phyloP scores from a whole-genome alignment of 2,329 filamentous ascomycete genomes.

The Calonectria honghensis region DNA sequence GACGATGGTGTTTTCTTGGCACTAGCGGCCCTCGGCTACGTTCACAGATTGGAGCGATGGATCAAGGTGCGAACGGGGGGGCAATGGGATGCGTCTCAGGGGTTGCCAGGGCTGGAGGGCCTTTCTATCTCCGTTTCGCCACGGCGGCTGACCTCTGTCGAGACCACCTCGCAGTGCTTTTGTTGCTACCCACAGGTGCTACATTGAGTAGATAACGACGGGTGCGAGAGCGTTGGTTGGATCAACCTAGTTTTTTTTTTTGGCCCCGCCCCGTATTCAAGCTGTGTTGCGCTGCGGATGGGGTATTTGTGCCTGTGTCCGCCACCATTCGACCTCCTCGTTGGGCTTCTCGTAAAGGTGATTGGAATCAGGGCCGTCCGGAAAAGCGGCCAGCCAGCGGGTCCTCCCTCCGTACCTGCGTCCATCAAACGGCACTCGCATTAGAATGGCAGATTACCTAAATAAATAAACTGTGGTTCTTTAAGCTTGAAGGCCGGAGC shows the following conservation, averaged over 20 bases:
- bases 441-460: constrained; percentile 38
- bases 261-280: constrained; percentile 21
- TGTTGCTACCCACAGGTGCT: constrained; percentile 7
- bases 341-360: background rate
- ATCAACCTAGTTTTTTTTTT: background rate
- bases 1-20: constrained; percentile 25
- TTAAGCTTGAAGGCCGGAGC: constrained; percentile 28
- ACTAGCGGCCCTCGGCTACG: constrained; percentile 3
- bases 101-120: constrained; percentile 18
- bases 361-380: background rate
- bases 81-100: constrained; percentile 32
- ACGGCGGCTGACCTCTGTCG: constrained; percentile 1
- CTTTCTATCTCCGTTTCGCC: constrained; percentile 9
- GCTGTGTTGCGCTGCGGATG: constrained; percentile 24
- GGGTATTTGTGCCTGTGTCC: background rate
- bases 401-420: constrained; percentile 30
- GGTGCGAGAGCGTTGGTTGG: constrained; percentile 19
- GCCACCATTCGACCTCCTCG: background rate
- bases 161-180: background rate
- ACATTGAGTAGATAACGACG: constrained; percentile 8
- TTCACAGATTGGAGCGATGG: constrained; percentile 30
- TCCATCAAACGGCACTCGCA: constrained; percentile 30
- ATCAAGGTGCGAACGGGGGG: constrained; percentile 29
- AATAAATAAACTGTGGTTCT: constrained; percentile 19
- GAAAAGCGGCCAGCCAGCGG: constrained; percentile 10